Base-by-base conservation (phyloP, 768 basidiomycete genomes). In the Phanerochaete sordida region DNA sequence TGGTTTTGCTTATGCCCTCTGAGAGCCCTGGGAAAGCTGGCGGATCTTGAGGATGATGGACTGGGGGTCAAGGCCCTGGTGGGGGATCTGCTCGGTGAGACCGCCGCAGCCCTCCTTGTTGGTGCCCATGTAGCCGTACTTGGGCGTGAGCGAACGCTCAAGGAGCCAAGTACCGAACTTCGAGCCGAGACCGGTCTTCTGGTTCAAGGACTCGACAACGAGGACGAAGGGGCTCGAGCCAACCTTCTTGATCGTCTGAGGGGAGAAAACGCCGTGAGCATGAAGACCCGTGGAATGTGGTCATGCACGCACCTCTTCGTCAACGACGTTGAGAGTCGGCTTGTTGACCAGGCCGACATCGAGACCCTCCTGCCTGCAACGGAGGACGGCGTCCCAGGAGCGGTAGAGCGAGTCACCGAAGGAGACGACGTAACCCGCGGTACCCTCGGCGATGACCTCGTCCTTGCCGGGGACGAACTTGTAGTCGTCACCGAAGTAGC, bases 351-450 rank as follows among this genome's bases (percentile, higher is more conserved):
- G 70, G 13, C 92, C 93, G 50, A 94, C 90, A 66, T 93, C 81
- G 53, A 93, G 64, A 2, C 92, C 92, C 64, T 84, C 75, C 74
- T 87, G 74, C 62, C 90, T 79, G 69, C 85, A 84, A 28, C 85
- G 79, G 59, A 92, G 73, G 46, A 94, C 92, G 15, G 93, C 93
- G 68, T 95, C 93, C 75, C 80, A 89, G 44, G 88, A 81, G 61
- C 93, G 80, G 73, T 94, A 91, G 23, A 93, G 75, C 89, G 91
- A 91, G 73, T 94, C 92, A 19, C 93, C 93, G 66, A 88, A 93
- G 1, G 89, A 81, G 43, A 95, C 87, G 30, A 95, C 88, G 64
- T 91, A 94, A 35, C 93, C 93, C 2, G 81, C 87, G 33, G 73
- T 87, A 45, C 91, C 91, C 68, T 92, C 88, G 12, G 79, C 75